Conservation (phyloP, 768 basidiomycete genomes). For the Kwoniella bestiolae region DNA sequence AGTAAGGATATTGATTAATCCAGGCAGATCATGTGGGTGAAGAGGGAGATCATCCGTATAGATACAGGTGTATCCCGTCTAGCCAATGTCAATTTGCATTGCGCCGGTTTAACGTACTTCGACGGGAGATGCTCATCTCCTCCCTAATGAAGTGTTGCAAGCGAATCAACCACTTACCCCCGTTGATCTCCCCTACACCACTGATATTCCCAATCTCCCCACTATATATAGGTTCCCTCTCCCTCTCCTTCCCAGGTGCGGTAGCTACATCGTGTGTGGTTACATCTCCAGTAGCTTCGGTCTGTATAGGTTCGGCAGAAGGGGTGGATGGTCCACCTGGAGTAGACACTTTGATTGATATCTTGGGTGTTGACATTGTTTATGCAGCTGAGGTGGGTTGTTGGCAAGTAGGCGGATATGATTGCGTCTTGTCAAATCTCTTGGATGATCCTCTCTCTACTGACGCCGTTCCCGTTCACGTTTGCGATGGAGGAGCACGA, state of each 20-base stretch:
- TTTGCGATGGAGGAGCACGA: not conserved
- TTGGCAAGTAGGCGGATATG: too few species aligned
- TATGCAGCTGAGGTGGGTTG: not conserved
- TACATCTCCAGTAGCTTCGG: conserved; percentile 37
- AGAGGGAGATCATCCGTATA: too few species aligned
- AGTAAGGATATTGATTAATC: too few species aligned
- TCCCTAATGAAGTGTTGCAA: not conserved
- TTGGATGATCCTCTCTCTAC: too few species aligned
- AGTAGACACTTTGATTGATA: conserved; percentile 45
- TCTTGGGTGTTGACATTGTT: conserved; percentile 49
- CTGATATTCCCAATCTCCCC: conserved; percentile 78
- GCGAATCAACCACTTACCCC: conserved; percentile 25
- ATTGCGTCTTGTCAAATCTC: too few species aligned
- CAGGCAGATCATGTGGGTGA: too few species aligned
- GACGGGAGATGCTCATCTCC: too few species aligned
- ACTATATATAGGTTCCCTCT: conserved; percentile 79
- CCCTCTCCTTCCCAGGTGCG: conserved; percentile 82
- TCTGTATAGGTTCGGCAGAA: not conserved
- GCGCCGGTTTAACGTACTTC: too few species aligned
- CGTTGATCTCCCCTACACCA: conserved; percentile 33
- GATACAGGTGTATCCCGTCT: too few species aligned
- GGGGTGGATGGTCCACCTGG: conserved; percentile 14
- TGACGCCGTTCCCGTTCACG: too few species aligned
- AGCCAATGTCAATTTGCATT: too few species aligned
- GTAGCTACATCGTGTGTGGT: conserved; percentile 67